Percentiles rank a stretch among this genome's conserved stretches.
Conservation (phyloP, 2,329 filamentous ascomycete genomes). For the Graphiopsis chlorocephala region DNA sequence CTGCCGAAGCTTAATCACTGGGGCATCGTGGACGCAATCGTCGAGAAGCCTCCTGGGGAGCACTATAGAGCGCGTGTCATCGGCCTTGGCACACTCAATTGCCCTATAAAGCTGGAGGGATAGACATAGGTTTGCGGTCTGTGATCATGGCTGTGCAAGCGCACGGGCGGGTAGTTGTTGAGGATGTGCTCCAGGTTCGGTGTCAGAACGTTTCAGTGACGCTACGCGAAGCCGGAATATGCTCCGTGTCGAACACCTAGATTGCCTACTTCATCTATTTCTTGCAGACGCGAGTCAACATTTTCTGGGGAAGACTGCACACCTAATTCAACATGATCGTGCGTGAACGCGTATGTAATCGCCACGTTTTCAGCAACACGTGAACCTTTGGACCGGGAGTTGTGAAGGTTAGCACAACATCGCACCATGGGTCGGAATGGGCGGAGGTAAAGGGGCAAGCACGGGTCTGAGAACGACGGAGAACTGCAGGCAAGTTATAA, state of each 20-base stretch:
- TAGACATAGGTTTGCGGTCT: not conserved
- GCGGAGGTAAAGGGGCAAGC: not conserved
- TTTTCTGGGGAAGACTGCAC: not conserved
- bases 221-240: not conserved
- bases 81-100: not conserved
- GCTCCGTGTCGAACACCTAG: not conserved
- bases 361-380: not conserved
- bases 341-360: not conserved
- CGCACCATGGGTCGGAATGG: not conserved
- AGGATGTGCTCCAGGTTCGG: not conserved
- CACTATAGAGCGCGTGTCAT: not conserved
- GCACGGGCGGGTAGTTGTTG: not conserved
- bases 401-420: not conserved
- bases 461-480: not conserved
- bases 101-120: not conserved
- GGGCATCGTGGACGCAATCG: not conserved
- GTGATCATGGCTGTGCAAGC: conserved; percentile 14
- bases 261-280: not conserved
- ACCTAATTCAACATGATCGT: not conserved
- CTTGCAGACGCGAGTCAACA: not conserved
- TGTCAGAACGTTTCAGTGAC: not conserved
- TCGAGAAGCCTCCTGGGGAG: not conserved
- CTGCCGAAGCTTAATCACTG: not conserved
- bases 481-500: not conserved
- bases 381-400: not conserved